A percentile compares a stretch with the other conserved stretches of the same genome.
Conservation (phyloP, 176 grass and related monocot genomes). For the Themeda triandra region DNA sequence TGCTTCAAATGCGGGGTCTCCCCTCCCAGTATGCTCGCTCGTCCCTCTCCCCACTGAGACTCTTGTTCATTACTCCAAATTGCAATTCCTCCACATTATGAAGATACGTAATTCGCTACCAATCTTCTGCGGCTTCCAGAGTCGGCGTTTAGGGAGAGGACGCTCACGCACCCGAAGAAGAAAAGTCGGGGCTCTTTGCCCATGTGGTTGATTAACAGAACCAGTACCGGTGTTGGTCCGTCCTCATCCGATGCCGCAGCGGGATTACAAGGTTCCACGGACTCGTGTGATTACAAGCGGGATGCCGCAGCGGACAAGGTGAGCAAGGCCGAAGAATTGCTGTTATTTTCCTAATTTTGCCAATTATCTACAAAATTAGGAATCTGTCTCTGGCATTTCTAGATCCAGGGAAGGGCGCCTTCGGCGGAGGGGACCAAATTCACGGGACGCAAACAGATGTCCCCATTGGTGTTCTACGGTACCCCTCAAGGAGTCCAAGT, state of each 20-base stretch:
- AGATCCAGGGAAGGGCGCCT: constrained; percentile 34
- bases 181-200: constrained; percentile 1
- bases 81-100: not conserved
- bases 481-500: constrained; percentile 75
- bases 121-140: constrained; percentile 24
- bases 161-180: constrained; percentile 15
- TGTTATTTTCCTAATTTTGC: not conserved
- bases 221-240: not conserved
- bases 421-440: constrained; percentile 54
- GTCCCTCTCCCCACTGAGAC: too few relatives aligned
- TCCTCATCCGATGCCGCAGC: too few relatives aligned
- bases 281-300: not conserved
- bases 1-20: constrained; percentile 89
- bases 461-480: constrained; percentile 82
- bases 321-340: not conserved
- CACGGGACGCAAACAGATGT: constrained; percentile 54
- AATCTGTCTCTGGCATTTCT: not conserved
- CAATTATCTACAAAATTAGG: not conserved
- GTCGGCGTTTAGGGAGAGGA: constrained; percentile 71
- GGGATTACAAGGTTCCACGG: not conserved
- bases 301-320: constrained; percentile 3
- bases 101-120: not conserved
- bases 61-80: not conserved
- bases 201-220: not conserved
- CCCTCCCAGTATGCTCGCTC: constrained; percentile 58